phyloP scores from a whole-genome alignment of 108 stramenopile genomes.

The Conticribra weissflogii region DNA sequence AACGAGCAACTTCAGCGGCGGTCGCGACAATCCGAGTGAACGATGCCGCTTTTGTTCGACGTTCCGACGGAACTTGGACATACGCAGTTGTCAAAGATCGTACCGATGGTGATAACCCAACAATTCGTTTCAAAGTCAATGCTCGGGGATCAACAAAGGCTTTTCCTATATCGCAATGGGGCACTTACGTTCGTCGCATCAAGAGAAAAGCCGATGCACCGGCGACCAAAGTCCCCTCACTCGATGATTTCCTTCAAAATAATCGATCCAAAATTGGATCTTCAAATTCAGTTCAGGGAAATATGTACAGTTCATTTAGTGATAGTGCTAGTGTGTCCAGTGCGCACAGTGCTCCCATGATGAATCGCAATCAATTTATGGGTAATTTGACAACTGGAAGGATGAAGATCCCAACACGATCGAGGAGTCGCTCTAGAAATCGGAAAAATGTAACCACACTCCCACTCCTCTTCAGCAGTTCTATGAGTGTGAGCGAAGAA shows the following conservation, averaged over 20 bases:
- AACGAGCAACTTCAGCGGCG: conserved; percentile 29
- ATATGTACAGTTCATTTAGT: conserved; percentile 10
- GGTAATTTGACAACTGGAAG: conserved; percentile 43
- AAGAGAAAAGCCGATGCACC: conserved; percentile 10
- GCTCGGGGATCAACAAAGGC: conserved; percentile 42
- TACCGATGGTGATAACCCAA: conserved; percentile 26
- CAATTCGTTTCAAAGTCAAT: conserved; percentile 47
- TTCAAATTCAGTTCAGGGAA: conserved; percentile 26
- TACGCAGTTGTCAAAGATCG: conserved; percentile 41
- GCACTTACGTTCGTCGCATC: conserved; percentile 30
- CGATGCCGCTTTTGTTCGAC: conserved; percentile 47
- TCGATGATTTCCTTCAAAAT: conserved; percentile 28
- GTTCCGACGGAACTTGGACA: conserved; percentile 50
- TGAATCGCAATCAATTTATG: conserved; percentile 8
- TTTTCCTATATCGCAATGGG: conserved; percentile 43
- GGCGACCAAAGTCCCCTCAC: conserved; percentile 13
- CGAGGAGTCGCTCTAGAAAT: conserved; percentile 26
- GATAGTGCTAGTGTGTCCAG: conserved; percentile 33
- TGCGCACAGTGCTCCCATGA: conserved; percentile 30
- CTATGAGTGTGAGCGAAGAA: conserved; percentile 54
- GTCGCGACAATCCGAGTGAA: conserved; percentile 17
- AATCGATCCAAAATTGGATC: conserved; percentile 21
- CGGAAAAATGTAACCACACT: conserved; percentile 36
- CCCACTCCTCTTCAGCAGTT: conserved; percentile 44
- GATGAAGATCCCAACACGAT: conserved; percentile 36